Conservation (phyloP, 2,329 filamentous ascomycete genomes). For the Hypomyces rosellus region DNA sequence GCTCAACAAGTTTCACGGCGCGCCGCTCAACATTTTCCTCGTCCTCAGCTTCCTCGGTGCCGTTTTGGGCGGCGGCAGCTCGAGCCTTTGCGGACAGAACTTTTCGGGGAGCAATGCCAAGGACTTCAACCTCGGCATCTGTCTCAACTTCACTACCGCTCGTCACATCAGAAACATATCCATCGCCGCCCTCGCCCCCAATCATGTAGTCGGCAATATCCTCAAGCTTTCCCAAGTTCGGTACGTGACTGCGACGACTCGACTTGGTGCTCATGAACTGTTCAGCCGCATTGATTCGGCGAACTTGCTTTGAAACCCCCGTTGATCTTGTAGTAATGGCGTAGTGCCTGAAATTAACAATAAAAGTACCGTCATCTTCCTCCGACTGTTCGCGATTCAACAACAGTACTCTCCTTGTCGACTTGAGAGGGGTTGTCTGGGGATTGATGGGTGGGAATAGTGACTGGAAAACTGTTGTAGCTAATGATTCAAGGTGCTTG, state of each 20-base stretch:
- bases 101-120: constrained; percentile 56
- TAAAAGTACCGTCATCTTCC: constrained; percentile 62
- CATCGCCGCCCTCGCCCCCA: constrained; percentile 64
- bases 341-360: constrained; percentile 86
- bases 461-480: constrained; percentile 91
- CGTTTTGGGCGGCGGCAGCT: constrained; percentile 32
- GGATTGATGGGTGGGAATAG: constrained; percentile 95
- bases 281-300: constrained; percentile 79
- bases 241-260: constrained; percentile 62
- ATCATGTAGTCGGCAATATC: constrained; percentile 95
- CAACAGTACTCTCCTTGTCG: constrained; percentile 86
- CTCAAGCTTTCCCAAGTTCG: constrained; percentile 83
- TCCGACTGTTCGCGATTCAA: constrained; percentile 69
- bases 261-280: constrained; percentile 59
- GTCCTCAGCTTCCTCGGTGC: constrained; percentile 40
- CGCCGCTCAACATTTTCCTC: constrained; percentile 67
- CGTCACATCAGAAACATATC: constrained; percentile 78
- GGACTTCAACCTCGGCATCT: constrained; percentile 89
- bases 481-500: constrained; percentile 86
- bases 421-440: constrained; percentile 78
- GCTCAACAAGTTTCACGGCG: constrained; percentile 84
- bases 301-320: constrained; percentile 76
- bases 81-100: constrained; percentile 50
- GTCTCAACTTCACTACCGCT: constrained; percentile 91
- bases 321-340: constrained; percentile 87